These are phyloP conservation scores for Protea cynaroides DNA, from an alignment of 164 flowering plant species.

Conservation along the genomic window DNA sequence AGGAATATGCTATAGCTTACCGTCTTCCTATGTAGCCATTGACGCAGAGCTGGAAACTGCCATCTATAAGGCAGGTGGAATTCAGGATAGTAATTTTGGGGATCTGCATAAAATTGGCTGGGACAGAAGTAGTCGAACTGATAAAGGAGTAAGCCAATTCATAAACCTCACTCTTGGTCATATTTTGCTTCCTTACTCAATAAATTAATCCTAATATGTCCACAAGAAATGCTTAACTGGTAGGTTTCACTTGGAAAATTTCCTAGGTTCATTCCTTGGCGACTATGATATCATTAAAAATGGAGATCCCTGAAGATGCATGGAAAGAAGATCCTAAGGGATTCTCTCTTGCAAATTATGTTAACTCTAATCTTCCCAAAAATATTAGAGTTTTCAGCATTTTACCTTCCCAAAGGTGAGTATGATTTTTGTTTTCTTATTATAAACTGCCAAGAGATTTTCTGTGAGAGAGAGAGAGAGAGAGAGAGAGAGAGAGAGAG, in stretches of 20 bases:
- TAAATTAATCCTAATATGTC: neutral
- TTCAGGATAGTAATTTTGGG: slow-evolving; percentile 75
- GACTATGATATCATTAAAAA: slow-evolving; percentile 72
- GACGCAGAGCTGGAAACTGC: slow-evolving; percentile 80
- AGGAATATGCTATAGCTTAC: slow-evolving; percentile 20
- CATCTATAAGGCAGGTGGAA: slow-evolving; percentile 82
- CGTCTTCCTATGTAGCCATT: slow-evolving; percentile 51
- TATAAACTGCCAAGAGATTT: neutral
- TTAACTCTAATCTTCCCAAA: slow-evolving; percentile 62
- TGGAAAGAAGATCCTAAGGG: slow-evolving; percentile 81
- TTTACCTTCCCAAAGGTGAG: slow-evolving; percentile 75
- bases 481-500: too few species aligned
- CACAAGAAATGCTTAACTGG: neutral
- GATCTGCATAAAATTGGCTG: slow-evolving; percentile 73
- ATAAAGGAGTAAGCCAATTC: slow-evolving; percentile 68
- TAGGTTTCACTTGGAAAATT: slow-evolving; percentile 2
- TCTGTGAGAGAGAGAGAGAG: too few species aligned
- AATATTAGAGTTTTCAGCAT: slow-evolving; percentile 78
- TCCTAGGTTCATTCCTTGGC: slow-evolving; percentile 87
- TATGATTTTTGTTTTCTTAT: neutral
- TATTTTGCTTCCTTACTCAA: neutral
- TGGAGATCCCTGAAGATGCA: slow-evolving; percentile 87
- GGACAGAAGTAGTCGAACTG: slow-evolving; percentile 96
- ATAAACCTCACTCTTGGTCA: neutral
- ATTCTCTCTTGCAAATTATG: slow-evolving; percentile 51